Evolutionary conservation across 345 rosid species (phyloP).

Genomic region (Conringia planisiliqua): DNA sequence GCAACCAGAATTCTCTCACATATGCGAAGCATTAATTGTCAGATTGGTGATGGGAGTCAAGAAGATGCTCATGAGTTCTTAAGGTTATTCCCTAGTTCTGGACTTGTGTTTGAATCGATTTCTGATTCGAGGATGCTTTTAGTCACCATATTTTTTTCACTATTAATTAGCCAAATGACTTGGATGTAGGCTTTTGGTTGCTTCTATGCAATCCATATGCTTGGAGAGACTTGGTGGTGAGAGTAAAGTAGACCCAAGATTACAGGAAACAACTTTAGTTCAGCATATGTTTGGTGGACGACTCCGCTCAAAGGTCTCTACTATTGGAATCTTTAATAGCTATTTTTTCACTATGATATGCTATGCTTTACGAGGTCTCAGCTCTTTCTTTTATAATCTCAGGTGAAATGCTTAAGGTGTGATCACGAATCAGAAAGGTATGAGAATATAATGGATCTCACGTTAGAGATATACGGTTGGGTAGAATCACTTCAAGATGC

Average conservation of each 20-base stretch:
- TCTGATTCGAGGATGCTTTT: not conserved
- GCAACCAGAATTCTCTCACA: slow-evolving; percentile 63
- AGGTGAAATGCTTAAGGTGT: slow-evolving; percentile 81
- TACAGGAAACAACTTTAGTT: slow-evolving; percentile 79
- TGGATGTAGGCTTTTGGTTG: slow-evolving; percentile 58
- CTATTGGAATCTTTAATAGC: not conserved
- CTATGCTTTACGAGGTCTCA: not conserved
- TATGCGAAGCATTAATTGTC: slow-evolving; percentile 60
- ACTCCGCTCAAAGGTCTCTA: slow-evolving; percentile 58
- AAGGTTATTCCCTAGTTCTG: slow-evolving; percentile 44
- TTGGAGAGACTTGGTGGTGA: slow-evolving; percentile 80
- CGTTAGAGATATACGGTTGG: slow-evolving; percentile 79
- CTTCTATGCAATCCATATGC: slow-evolving; percentile 82
- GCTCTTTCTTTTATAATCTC: not conserved
- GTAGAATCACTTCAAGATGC: slow-evolving; percentile 83
- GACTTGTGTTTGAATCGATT: not conserved
- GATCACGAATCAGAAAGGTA: slow-evolving; percentile 72
- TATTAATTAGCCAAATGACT: not conserved
- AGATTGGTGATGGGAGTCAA: slow-evolving; percentile 81
- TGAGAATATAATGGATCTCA: slow-evolving; percentile 83
- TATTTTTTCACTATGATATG: not conserved
- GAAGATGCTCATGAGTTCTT: slow-evolving; percentile 92
- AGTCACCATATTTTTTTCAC: not conserved
- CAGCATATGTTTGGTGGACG: slow-evolving; percentile 82
- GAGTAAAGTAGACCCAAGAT: slow-evolving; percentile 56